phyloP scores from a whole-genome alignment of 345 rosid species.

The Eutrema yunnanense region DNA sequence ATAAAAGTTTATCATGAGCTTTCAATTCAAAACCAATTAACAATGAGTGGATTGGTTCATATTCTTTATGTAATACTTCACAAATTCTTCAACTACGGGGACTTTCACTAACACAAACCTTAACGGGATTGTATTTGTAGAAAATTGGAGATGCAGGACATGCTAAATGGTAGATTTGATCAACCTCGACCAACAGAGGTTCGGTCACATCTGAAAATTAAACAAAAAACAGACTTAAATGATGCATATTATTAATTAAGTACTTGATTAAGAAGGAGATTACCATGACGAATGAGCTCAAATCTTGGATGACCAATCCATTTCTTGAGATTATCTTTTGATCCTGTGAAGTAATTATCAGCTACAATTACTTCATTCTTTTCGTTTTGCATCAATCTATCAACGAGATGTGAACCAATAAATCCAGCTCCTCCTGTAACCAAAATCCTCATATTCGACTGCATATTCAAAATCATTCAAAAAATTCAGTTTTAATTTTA shows the following conservation, averaged over 20 bases:
- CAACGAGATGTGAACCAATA: slow-evolving; percentile 90
- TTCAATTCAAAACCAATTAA: too few relatives aligned
- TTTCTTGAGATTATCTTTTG: slow-evolving; percentile 76
- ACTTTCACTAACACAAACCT: slow-evolving; percentile 39
- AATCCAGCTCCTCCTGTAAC: slow-evolving; percentile 96
- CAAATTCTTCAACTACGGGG: too few relatives aligned
- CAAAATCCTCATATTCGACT: slow-evolving; percentile 94
- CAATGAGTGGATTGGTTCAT: too few relatives aligned
- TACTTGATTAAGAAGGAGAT: slow-evolving; percentile 5
- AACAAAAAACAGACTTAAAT: neutral
- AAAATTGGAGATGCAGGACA: slow-evolving; percentile 98
- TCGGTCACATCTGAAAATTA: slow-evolving; percentile 62
- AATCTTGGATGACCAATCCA: slow-evolving; percentile 97
- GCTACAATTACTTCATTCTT: slow-evolving; percentile 87
- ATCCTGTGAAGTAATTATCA: slow-evolving; percentile 92
- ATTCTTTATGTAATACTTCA: neutral
- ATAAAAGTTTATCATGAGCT: too few relatives aligned
- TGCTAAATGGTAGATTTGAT: slow-evolving; percentile 92
- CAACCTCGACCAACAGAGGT: slow-evolving; percentile 77
- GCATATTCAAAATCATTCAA: slow-evolving; percentile 15
- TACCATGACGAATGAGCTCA: slow-evolving; percentile 95
- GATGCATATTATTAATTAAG: neutral
- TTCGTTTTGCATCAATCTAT: slow-evolving; percentile 82
- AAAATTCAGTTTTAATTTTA: neutral
- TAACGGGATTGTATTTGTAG: slow-evolving; percentile 88